Evolutionary conservation across 345 rosid species (phyloP), one percentile per base, ranked within the genome.

Genomic region (Eucalyptus curtisii): DNA sequence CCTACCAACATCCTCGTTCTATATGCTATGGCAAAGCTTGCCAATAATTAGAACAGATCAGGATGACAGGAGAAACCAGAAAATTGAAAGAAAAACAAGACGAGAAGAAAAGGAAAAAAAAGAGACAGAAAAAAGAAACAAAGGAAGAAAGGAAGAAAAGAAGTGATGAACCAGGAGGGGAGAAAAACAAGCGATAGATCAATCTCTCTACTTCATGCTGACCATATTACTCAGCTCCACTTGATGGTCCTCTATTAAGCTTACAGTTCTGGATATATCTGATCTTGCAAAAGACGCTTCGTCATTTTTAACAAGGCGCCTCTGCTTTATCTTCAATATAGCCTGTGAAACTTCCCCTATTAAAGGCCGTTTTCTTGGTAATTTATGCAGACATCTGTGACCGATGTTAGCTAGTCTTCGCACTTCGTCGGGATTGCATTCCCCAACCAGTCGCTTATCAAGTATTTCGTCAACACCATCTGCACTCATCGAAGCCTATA

Each of bases 391-490:
- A 93, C 98, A 95, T 90, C 91, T 96, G 68, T 93, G 96, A 57
- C 91, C 98, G 88, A 97, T 90, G 84, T 89, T 90, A 24, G 99
- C 98, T 64, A 98, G 87, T 87, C 88, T 93, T 88, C 97, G 95
- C 88, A 93, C 99, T 90, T 97, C 98, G 85, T 92, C 92, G 6
- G 93, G 94, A 89, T 88, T 88, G 92, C 95, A 96, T 55, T 92
- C 90, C 11, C 96, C 98, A 31, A 86, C 95, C 49, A 98, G 94
- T 79, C 92, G 92, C 91, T 93, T 92, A 90, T 96, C 99, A 4
- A 98, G 93, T 89, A 98, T 96, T 90, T 98, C 99, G 44, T 98
- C 97, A 1, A 94, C 92, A 33, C 99, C 98, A 89, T 96, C 96
- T 10, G 95, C 86, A 92, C 97, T 95, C 99, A 97, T 98, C 10